Conservation (phyloP, 345 rosid genomes). For the Salix arbutifolia region DNA sequence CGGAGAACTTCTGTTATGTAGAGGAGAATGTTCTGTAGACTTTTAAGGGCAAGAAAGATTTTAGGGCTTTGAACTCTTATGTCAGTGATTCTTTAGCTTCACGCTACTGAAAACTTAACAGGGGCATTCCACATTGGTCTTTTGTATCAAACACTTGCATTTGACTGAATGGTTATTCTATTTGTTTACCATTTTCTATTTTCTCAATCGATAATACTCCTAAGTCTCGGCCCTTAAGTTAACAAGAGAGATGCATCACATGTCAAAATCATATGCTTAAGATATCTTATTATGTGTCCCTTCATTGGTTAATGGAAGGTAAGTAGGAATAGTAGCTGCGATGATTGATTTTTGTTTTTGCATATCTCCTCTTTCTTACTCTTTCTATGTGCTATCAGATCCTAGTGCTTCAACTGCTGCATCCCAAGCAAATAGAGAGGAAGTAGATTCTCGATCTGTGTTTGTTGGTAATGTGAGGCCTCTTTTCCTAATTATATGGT, state of each 20-base stretch:
- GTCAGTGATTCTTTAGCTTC: neutral
- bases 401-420: conserved; percentile 41
- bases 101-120: neutral
- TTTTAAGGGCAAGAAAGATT: neutral
- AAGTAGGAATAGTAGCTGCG: neutral
- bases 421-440: conserved; percentile 59
- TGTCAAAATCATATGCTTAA: neutral
- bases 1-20: neutral
- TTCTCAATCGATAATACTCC: too few species aligned
- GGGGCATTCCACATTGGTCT: neutral
- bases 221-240: neutral
- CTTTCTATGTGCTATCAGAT: conserved; percentile 40
- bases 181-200: neutral
- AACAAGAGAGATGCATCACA: neutral
- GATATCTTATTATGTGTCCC: too few species aligned
- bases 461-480: conserved; percentile 76
- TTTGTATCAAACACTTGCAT: neutral
- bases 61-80: neutral
- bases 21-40: neutral
- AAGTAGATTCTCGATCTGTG: conserved; percentile 67
- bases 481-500: conserved; percentile 17
- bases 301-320: neutral
- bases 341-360: neutral
- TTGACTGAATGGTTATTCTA: neutral
- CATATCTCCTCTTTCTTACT: neutral